Evolutionary conservation across 768 basidiomycete genomes (phyloP), one percentile per base, ranked within the genome.

Genomic region (Kwoniella botswanensis): DNA sequence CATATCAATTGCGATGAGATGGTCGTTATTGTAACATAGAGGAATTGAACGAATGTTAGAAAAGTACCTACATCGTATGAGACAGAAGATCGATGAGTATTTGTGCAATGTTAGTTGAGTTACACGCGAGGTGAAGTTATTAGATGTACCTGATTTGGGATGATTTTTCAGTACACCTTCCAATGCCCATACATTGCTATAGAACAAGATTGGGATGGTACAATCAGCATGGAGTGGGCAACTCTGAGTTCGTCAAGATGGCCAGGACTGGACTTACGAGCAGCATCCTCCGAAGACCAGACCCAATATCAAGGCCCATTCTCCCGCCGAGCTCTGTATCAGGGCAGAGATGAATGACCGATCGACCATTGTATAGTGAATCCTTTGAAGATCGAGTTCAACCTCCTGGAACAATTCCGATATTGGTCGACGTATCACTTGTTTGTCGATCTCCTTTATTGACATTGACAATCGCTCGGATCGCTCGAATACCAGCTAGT

Each of bases 201-300:
- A 42, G 18, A 26, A 13, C 46, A 15, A 18, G 6, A 50, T 18
- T 15, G 46, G 12, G 5, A 35, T 35, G 35, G 35, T 35, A 6
- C 35, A 9, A 35, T 35, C 4, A 35, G 35, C 35, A 35, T 35
- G 35, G 35, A 1, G 3, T 4, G 7, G 7, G 7, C 35, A 9
- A 35, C 5, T 35, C 35, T 4, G 35, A 41, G n/a, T 60, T 21
- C 66, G 42, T 12, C 26, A 60, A 43, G 56, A 52, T 52, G 21
- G 50, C 50, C 54, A 24, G 54, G 11, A 55, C 11, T 12, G 11
- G 54, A 74, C 76, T 61, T 43, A 77, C 90, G 89, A 86, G 87
- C 93, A 94, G 77, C 93, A 94, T 21, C 93, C 92, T 24, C 92
- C 92, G 74, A 93, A 87, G 4, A 93, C 89, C 74, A 91, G 86